Evolutionary conservation across 805 yeast species (phyloP), one percentile per base, ranked within the genome.

Genomic region (Ogataea populi-albae): DNA sequence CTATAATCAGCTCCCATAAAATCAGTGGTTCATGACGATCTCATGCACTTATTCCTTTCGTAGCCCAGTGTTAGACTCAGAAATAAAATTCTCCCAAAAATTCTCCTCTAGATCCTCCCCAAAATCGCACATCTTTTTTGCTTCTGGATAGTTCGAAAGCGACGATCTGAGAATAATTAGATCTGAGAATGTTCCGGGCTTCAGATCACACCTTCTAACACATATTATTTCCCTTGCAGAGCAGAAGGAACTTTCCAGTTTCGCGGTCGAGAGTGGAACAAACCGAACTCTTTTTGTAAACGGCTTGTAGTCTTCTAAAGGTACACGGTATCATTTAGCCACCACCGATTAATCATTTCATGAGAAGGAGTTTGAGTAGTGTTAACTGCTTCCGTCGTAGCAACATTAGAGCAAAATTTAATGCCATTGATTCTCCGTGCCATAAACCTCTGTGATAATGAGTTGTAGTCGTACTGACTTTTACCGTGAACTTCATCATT

Each of bases 211-310:
- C 17, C 31, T 27, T 16, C 21, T 9, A 14, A 16, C 20, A 11
- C 20, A 17, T 20, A 27, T 12, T 8, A 27, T 12, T 8, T 27
- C 31, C 17, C 20, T 27, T 14, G 31, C 31, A 16, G 21, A 6
- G 20, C 20, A 15, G 12, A 27, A 14, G 14, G 31, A 27, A 12
- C 31, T 27, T 15, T 27, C 31, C 7, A 27, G 31, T 9, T 27
- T 9, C 9, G 31, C 17, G 12, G 14, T 27, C 6, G 31, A 27
- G 6, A 16, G 14, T 12, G 31, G 17, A 7, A 27, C 12, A 7
- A 7, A 15, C 31, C 20, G 14, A 7, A 27, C 9, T 14, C 31
- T 12, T 27, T n/a, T 27, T 12, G 15, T 15, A 27, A 7, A 27
- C 31, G 8, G 31, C 20, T 14, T 16, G 31, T 27, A 27, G 15